Evolutionary conservation across 2,329 filamentous ascomycete genomes (phyloP).

Genomic region (Alternaria consortialis): DNA sequence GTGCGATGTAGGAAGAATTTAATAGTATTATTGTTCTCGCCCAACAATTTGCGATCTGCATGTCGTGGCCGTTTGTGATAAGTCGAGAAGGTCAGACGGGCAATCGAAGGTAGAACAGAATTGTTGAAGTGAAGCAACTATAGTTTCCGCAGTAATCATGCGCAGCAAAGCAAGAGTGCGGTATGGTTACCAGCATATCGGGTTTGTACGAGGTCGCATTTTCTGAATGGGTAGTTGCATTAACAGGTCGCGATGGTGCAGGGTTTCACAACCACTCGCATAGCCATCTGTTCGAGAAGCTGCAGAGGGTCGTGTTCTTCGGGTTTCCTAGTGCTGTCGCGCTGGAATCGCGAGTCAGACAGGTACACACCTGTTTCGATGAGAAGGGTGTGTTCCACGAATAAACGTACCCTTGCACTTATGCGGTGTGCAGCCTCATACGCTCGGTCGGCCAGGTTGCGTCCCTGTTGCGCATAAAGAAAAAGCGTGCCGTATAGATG

Average conservation of each 20-base stretch:
- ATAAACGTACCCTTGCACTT: slow-evolving; percentile 2
- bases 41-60: slow-evolving; percentile 3
- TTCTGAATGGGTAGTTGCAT: slow-evolving; percentile 20
- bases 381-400: not conserved
- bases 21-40: not conserved
- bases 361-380: not conserved
- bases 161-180: slow-evolving; percentile 1
- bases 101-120: slow-evolving; percentile 1
- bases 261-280: slow-evolving; percentile 20
- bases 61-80: slow-evolving; percentile 6
- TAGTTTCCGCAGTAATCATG: slow-evolving; percentile 13
- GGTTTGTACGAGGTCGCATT: slow-evolving; percentile 11
- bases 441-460: not conserved
- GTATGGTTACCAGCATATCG: slow-evolving; percentile 8
- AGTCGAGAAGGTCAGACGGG: slow-evolving; percentile 8
- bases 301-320: not conserved
- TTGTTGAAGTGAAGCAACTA: slow-evolving; percentile 8
- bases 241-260: slow-evolving; percentile 22
- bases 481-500: not conserved
- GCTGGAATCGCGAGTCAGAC: slow-evolving; percentile 2
- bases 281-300: slow-evolving; percentile 18
- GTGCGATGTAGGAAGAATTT: not conserved
- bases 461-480: not conserved
- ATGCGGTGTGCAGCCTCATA: not conserved
- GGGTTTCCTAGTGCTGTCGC: not conserved